Percentiles rank a stretch among this genome's conserved stretches.
These are phyloP conservation scores for Nannochloropsis gaditana DNA, from an alignment of 108 stramenopile genomes.

Conservation along the genomic window DNA sequence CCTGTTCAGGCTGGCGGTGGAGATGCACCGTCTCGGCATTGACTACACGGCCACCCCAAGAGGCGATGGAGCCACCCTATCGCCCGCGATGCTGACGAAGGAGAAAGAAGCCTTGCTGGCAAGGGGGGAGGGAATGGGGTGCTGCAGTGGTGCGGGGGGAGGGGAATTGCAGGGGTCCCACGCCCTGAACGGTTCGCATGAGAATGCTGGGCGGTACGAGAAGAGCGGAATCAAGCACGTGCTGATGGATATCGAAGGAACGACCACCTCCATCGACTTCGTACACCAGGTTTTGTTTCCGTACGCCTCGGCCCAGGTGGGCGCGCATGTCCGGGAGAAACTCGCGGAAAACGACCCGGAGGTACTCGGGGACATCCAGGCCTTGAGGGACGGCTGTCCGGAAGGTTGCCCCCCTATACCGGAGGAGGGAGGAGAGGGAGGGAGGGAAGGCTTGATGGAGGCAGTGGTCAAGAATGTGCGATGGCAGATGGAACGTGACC, in stretches of 20 bases:
- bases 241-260: constrained; percentile 87
- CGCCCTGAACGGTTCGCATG: constrained; percentile 56
- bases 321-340: not conserved
- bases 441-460: constrained; percentile 21
- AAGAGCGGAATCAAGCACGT: constrained; percentile 54
- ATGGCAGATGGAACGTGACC: constrained; percentile 63
- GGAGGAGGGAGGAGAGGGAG: not conserved
- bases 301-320: constrained; percentile 33
- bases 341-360: not conserved
- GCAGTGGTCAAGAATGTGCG: constrained; percentile 54
- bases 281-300: constrained; percentile 82
- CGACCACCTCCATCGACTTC: constrained; percentile 83
- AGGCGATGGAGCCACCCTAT: constrained; percentile 24
- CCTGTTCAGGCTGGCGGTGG: constrained; percentile 69
- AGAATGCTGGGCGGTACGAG: constrained; percentile 17
- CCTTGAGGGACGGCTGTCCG: not conserved
- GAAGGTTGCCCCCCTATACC: not conserved
- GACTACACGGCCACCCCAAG: not conserved
- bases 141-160: constrained; percentile 23
- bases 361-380: not conserved
- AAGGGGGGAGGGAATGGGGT: constrained; percentile 27
- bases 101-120: constrained; percentile 40
- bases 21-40: constrained; percentile 48
- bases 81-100: constrained; percentile 53
- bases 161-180: constrained; percentile 18